Evolutionary conservation across 106 monocot species (phyloP), one percentile per base, ranked within the genome.

Genomic region (Ottelia alismoides): DNA sequence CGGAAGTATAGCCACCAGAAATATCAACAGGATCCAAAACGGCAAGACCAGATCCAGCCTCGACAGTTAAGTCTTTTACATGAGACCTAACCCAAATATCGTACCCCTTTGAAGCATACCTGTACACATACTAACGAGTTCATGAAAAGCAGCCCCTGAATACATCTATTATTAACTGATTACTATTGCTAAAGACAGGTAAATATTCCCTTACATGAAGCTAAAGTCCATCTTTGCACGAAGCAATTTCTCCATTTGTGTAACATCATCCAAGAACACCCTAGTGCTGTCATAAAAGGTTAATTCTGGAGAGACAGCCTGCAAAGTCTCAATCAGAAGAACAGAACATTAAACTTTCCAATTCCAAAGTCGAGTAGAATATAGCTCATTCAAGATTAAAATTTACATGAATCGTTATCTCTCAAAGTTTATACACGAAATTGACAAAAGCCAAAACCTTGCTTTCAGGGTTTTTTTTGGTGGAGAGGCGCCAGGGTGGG

Each of bases 21-120:
- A 96, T 56, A 72, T 96, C 88, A 25, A 89, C 68, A 29, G 96
- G 89, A 51, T 85, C 88, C 56, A 96, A 70, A 76, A 96, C 65
- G 51, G 89, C 72, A 60, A 89, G 82, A 70, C 96, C 96, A 28
- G 96, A 85, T 45, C 96, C 96, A 57, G 96, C 76, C 58, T 96
- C 96, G 68, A 96, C 55, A 2, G 89, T 79, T 12, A 96, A 62
- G 70, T 96, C 96, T 69, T 96, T 96, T 11, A 89, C 63, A 56
- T 85, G 72, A 26, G 76, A 70, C 35, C 78, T 73, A 22, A 82
- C 78, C 88, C 88, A 89, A 11, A 82, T 67, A 53, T 96, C 84
- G 57, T 79, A 85, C 58, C 72, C 78, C 73, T 85, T 96, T 40
- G 74, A 64, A 69, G 81, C 88, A 89, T 73, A 96, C 88, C 94